Base-by-base conservation (phyloP, 768 basidiomycete species). In the Nevesoporus exiguus region DNA sequence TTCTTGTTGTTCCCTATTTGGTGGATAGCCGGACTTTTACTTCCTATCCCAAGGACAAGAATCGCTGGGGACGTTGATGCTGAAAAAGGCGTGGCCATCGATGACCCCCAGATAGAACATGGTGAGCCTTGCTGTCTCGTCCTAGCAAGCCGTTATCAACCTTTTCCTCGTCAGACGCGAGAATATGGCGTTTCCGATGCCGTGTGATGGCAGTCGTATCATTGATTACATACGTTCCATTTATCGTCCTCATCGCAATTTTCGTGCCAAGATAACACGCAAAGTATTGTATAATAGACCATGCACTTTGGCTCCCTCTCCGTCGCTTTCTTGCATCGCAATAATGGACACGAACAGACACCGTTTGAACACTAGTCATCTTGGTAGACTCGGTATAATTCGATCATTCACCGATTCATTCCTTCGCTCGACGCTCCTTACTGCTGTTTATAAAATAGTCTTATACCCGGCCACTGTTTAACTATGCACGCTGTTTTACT, bases 101-200 rank as follows among this genome's bases (percentile, higher is more conserved):
- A 90, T 62, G 87, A 90, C 69, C 88, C 88, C 25, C 88, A 90
- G 65, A 79, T 90, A 51, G 89, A 90, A 64, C 78, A 80, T 64
- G 84, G 89, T 90, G 60, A 62, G 85, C 72, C 21, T 15, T 22
- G 31, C 11, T 14, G 39, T 34, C 33, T 17, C 36, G 27, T 56
- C 34, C 15, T 48, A 31, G 36, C 7, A 10, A 44, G 53, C 30
- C n/a, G 19, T 37, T 44, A 17, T 37, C 55, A 47, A 64, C 34
- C 11, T 10, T 29, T 42, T 56, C 40, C 55, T 45, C 31, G 37
- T 34, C 58, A 90, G 89, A 91, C 67, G 85, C 88, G 10, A 79
- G 75, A 62, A 78, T 80, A 33, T 91, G 89, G 89, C 82, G 88
- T 49, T 74, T 73, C 52, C 83, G 89, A 47, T 90, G 88, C 74